phyloP scores from a whole-genome alignment of 805 yeast species.

The Jamesozyma hellenica region DNA sequence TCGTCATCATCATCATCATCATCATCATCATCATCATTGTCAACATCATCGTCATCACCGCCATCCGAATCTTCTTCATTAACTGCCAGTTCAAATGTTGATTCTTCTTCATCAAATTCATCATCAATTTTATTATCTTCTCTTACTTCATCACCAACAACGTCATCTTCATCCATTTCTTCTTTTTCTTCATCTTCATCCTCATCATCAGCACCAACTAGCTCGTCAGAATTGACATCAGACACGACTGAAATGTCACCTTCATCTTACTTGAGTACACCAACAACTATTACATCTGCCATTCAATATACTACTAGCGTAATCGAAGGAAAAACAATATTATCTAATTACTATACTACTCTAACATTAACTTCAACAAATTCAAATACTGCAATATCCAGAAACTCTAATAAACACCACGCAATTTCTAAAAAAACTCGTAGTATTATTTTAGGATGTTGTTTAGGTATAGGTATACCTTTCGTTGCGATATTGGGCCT shows the following conservation, averaged over 20 bases:
- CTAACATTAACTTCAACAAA: constrained; percentile 23
- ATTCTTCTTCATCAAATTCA: too few species aligned
- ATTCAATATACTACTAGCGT: constrained; percentile 17
- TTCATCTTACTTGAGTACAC: background rate
- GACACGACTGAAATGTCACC: background rate
- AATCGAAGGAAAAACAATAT: constrained; percentile 28
- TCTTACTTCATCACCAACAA: background rate
- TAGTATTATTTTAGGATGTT: constrained; percentile 55
- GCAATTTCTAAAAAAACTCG: constrained; percentile 43
- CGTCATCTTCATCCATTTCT: background rate
- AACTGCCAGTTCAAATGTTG: too few species aligned
- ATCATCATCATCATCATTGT: constrained; percentile 2
- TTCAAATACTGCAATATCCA: constrained; percentile 15
- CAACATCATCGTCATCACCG: constrained; percentile 2
- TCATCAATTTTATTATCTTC: background rate
- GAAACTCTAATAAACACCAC: constrained; percentile 2
- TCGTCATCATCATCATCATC: constrained; percentile 2
- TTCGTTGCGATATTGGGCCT: constrained; percentile 26
- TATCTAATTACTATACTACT: constrained; percentile 26
- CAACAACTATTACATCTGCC: background rate
- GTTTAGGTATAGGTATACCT: constrained; percentile 65
- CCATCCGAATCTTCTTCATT: background rate
- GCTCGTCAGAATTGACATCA: constrained; percentile 1
- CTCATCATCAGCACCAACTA: background rate
- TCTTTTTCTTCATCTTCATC: background rate